These are phyloP conservation scores for Thalassiosira delicatula DNA, from an alignment of 352 stramenopile genomes.

Conservation along the genomic window DNA sequence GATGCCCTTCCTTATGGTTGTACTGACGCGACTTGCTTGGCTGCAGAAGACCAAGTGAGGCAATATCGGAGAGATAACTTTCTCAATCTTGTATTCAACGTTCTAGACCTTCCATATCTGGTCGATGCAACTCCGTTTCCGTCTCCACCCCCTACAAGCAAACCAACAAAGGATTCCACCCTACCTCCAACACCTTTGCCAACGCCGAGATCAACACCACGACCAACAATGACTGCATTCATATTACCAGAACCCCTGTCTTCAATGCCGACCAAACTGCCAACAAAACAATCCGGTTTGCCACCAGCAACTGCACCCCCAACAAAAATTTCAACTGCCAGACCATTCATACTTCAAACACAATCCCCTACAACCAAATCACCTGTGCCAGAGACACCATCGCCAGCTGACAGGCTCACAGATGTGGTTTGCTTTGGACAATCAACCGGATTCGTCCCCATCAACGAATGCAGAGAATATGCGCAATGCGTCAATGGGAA, in stretches of 20 bases:
- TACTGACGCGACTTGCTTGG: conserved; percentile 11
- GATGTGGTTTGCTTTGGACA: too few species aligned
- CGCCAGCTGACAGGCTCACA: too few species aligned
- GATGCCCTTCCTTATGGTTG: conserved; percentile 36
- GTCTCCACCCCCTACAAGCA: background rate
- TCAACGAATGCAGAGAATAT: too few species aligned
- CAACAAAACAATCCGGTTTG: background rate
- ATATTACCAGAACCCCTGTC: background rate
- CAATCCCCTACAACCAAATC: too few species aligned
- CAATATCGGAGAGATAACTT: conserved; percentile 44
- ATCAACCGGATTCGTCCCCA: too few species aligned
- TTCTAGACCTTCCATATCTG: conserved; percentile 25
- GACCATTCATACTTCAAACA: too few species aligned
- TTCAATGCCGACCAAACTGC: background rate
- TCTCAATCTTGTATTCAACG: conserved; percentile 29
- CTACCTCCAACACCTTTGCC: too few species aligned
- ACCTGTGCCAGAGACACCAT: too few species aligned
- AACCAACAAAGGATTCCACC: too few species aligned
- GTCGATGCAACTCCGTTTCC: background rate
- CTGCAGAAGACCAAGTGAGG: conserved; percentile 18
- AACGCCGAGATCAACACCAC: background rate
- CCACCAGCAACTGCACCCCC: too few species aligned
- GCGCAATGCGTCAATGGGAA: background rate
- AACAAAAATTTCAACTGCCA: too few species aligned
- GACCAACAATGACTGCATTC: background rate